phyloP scores from a whole-genome alignment of 2,329 filamentous ascomycete species.

The Chalara sp. region DNA sequence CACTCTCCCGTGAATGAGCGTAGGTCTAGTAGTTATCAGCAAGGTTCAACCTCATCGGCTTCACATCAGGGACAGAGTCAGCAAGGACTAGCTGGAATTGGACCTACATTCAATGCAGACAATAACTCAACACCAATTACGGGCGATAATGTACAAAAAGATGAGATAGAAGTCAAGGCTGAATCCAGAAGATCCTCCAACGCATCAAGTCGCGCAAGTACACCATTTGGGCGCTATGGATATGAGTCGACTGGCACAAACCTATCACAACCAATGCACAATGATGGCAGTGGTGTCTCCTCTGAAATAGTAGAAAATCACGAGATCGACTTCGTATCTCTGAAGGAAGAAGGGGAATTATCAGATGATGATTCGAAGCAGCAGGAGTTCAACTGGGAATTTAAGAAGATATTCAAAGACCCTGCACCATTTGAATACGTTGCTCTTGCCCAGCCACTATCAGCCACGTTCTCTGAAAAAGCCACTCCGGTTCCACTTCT shows the following conservation, averaged over 20 bases:
- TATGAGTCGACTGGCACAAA: neutral
- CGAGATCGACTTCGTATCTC: neutral
- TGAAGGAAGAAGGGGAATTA: conserved; percentile 4
- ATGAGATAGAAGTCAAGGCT: too few relatives aligned
- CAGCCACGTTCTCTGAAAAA: conserved; percentile 30
- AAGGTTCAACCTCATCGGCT: conserved; percentile 5
- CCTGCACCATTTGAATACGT: conserved; percentile 33
- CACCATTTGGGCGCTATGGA: conserved; percentile 6
- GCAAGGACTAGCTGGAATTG: too few relatives aligned
- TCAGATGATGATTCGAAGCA: conserved; percentile 15
- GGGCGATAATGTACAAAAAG: too few relatives aligned
- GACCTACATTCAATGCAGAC: too few relatives aligned
- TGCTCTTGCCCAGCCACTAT: conserved; percentile 40
- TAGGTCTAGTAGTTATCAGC: too few relatives aligned
- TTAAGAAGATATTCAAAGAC: conserved; percentile 33
- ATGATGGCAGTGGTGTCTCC: too few relatives aligned
- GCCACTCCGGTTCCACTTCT: conserved; percentile 40
- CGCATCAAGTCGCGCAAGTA: neutral
- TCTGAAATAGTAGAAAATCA: too few relatives aligned
- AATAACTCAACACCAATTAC: neutral
- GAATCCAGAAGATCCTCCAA: neutral
- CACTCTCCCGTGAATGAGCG: neutral
- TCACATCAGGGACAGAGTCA: too few relatives aligned
- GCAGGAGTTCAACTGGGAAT: conserved; percentile 32
- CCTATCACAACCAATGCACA: too few relatives aligned